Evolutionary conservation across 768 basidiomycete species (phyloP), one percentile per base, ranked within the genome.

Genomic region (Mycena albidolilacea): DNA sequence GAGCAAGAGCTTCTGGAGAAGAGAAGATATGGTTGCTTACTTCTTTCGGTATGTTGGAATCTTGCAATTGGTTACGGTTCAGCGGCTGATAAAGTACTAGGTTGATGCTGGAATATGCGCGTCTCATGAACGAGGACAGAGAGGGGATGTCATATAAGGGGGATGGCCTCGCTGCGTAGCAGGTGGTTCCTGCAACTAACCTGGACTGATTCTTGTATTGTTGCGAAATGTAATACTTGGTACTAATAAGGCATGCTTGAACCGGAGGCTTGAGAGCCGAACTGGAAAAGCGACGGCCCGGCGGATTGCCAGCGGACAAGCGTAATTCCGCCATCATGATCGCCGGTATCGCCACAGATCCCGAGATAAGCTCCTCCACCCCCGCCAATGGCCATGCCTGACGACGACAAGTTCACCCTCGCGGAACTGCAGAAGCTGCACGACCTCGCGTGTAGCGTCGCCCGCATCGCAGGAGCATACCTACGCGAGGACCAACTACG

Each of bases 21-120:
- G 78, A 62, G 87, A 89, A 70, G 90, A 91, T 70, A 82, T 90
- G 83, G 83, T 84, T 2, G 87, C 88, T 0, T 89, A 90, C 76
- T 76, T 86, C 52, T 90, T 86, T 72, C 80, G 89, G 88, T 87
- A 54, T 54, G 85, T 77, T 55, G 38, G 50, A 46, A 15, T 54
- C n/a, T 35, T 30, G 30, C 30, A 30, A 30, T 19, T 39, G 9
- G 7, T 38, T 35, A 30, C 64, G 35, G 12, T 15, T 17, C 10
- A 39, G 15, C 62, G 30, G 46, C 60, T 52, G 44, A 61, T n/a
- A 12, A 66, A 38, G 65, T 38, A 0, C 14, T 57, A 88, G 87
- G 59, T 72, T 90, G 38, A 79, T 88, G 10, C 73, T 90, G 17
- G 89, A 89, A 75, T 90, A 88, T 73, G 85, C 85, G 0, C 82